These are phyloP conservation scores for Aegilops sharonensis DNA, from an alignment of 176 grass and related monocot genomes.

Conservation along the genomic window DNA sequence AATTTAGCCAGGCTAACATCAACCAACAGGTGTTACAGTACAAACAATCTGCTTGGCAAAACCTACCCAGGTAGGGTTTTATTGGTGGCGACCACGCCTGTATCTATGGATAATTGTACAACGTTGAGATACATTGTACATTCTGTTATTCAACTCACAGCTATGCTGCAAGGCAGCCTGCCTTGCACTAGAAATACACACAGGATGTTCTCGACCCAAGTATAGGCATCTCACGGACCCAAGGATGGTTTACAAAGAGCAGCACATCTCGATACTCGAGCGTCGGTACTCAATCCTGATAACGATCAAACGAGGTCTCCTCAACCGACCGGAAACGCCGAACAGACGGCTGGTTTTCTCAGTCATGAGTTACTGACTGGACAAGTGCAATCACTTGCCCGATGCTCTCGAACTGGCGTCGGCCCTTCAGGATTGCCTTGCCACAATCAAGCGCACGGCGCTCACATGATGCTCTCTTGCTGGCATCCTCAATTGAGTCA, in stretches of 20 bases:
- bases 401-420: constrained; percentile 47
- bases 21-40: background rate
- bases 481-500: constrained; percentile 65
- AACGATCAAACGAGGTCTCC: background rate
- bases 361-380: background rate
- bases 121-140: background rate
- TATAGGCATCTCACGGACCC: too few species aligned
- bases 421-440: constrained; percentile 72
- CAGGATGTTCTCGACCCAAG: background rate
- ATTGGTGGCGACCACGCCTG: background rate
- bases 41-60: background rate
- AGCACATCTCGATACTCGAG: background rate
- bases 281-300: background rate
- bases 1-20: too few species aligned
- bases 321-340: background rate
- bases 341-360: background rate
- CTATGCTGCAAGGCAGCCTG: background rate
- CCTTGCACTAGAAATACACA: constrained; percentile 15
- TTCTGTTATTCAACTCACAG: constrained; percentile 26
- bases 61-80: background rate
- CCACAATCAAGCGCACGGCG: constrained; percentile 57
- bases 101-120: background rate
- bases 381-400: constrained; percentile 55
- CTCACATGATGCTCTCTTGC: constrained; percentile 71
- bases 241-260: background rate